Conservation (phyloP, 345 rosid species). For the Laguncularia racemosa region DNA sequence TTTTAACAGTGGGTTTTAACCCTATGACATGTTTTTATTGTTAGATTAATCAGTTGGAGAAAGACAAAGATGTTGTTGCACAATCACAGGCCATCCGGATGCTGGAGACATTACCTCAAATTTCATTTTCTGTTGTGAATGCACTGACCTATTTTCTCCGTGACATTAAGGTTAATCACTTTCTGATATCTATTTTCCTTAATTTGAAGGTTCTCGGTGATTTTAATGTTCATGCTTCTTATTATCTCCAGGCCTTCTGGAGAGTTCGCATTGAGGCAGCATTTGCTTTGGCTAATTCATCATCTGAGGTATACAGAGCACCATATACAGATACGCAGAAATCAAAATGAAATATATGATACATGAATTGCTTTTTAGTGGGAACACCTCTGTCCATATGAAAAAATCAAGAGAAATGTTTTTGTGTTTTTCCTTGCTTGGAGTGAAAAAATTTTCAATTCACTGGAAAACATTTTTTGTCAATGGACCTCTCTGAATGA, state of each 20-base stretch:
- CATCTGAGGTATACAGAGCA: constrained; percentile 72
- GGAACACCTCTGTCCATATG: too few species aligned
- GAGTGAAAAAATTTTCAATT: too few species aligned
- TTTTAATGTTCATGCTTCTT: constrained; percentile 4
- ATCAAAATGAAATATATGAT: too few species aligned
- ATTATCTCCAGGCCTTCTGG: constrained; percentile 76
- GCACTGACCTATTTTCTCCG: constrained; percentile 69
- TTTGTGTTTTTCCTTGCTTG: too few species aligned
- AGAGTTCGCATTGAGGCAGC: constrained; percentile 96
- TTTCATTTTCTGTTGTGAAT: constrained; percentile 66
- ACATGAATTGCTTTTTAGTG: too few species aligned
- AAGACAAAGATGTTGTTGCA: constrained; percentile 95
- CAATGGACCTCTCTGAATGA: too few species aligned
- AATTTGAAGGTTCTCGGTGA: not conserved
- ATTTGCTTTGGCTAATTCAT: constrained; percentile 77
- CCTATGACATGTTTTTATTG: constrained; percentile 5
- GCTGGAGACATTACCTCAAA: constrained; percentile 64
- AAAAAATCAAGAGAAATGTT: too few species aligned
- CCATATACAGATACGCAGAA: constrained; percentile 4
- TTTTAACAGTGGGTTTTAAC: not conserved
- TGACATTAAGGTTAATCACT: constrained; percentile 67
- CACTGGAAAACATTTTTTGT: too few species aligned
- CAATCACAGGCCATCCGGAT: constrained; percentile 85
- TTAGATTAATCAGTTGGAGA: constrained; percentile 92
- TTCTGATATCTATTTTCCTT: constrained; percentile 11